phyloP scores from a whole-genome alignment of 208 protist species.

The Acanthamoeba triangularis region DNA sequence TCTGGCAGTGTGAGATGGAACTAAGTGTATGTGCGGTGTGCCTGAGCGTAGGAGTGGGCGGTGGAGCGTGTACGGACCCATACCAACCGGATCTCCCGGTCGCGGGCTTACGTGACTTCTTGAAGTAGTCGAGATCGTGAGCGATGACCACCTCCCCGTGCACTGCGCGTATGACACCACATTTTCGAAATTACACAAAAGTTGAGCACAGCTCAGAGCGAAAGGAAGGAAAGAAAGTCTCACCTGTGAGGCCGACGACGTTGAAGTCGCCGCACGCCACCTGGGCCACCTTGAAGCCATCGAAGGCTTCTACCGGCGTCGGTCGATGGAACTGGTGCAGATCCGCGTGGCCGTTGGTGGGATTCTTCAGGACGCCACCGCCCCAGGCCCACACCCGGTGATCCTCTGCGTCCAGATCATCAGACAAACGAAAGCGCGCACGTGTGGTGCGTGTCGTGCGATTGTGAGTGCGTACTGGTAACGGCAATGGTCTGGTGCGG shows the following conservation, averaged over 20 bases:
- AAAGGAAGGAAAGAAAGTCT: background rate
- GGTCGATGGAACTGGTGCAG: background rate
- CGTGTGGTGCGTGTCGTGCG: background rate
- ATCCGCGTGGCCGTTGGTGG: background rate
- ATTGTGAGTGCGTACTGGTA: background rate
- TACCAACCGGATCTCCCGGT: background rate
- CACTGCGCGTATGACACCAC: background rate
- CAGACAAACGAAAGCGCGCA: too few species aligned
- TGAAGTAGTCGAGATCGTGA: slow-evolving; percentile 11
- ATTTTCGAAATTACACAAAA: too few species aligned
- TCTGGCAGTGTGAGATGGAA: too few species aligned
- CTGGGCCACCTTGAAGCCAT: background rate
- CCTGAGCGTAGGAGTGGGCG: too few species aligned
- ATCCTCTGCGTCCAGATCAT: background rate
- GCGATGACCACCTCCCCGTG: background rate
- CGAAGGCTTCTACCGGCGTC: background rate
- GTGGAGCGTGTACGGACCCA: background rate
- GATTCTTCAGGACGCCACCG: slow-evolving; percentile 11
- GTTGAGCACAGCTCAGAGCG: background rate
- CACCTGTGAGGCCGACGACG: background rate
- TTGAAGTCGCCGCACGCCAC: slow-evolving; percentile 18
- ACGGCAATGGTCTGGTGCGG: background rate
- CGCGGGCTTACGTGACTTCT: background rate
- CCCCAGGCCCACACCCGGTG: background rate
- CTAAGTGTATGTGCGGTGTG: too few species aligned